Evolutionary conservation across 106 monocot species (phyloP).

Genomic region (Allium cepa): DNA sequence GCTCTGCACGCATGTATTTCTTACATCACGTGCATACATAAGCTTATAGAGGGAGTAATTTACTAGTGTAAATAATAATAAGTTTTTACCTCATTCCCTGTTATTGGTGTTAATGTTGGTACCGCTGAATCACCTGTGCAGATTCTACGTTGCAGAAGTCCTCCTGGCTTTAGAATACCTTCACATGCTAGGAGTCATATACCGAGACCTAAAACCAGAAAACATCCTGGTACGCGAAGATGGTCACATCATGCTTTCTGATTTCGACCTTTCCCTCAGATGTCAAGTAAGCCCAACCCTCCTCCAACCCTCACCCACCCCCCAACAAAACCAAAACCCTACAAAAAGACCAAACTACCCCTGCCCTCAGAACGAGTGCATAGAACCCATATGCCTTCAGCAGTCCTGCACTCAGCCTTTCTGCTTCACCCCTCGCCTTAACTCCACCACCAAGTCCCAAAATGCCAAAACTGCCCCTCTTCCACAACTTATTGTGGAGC

Average conservation of each 20-base stretch:
- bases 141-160: constrained; percentile 84
- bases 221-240: constrained; percentile 62
- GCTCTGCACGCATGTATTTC: too few species aligned
- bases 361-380: constrained; percentile 50
- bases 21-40: too few species aligned
- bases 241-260: constrained; percentile 65
- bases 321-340: constrained; percentile 16
- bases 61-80: too few species aligned
- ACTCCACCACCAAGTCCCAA: constrained; percentile 22
- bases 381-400: constrained; percentile 47
- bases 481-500: constrained; percentile 65
- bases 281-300: constrained; percentile 62
- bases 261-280: constrained; percentile 55
- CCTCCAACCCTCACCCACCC: constrained; percentile 38
- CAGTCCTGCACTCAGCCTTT: constrained; percentile 51
- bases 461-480: constrained; percentile 26
- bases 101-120: background rate
- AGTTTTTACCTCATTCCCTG: too few species aligned
- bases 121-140: constrained; percentile 10
- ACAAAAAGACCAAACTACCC: constrained; percentile 25
- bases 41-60: too few species aligned
- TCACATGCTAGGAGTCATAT: constrained; percentile 66
- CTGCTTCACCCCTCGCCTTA: constrained; percentile 50
- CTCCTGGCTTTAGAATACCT: constrained; percentile 63
- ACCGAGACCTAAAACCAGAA: constrained; percentile 83